Evolutionary conservation across 2,329 filamentous ascomycete species (phyloP), one percentile per base, ranked within the genome.

Genomic region (Gaeumannomyces tritici): DNA sequence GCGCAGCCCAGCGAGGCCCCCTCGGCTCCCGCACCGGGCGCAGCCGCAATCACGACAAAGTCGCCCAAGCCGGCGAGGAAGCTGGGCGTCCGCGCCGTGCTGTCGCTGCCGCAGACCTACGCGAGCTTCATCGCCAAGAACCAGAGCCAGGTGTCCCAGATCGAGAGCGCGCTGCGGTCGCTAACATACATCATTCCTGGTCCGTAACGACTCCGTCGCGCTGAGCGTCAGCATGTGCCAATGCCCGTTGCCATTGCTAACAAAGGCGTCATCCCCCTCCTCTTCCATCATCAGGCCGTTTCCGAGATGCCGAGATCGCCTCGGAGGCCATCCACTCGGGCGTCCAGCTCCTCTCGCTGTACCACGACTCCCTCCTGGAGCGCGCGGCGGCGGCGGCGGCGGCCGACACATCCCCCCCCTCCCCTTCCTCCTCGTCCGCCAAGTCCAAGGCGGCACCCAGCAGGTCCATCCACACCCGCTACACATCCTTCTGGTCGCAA

Each of bases 161-260:
- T 99, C 66, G 95, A 99, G 79, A 96, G 91, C 66, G 91, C 92
- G 18, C 79, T 99, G 71, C 87, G 95, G 54, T 96, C 92, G 31
- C 78, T 99, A 67, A 97, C 93, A 59, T 99, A 99, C 74, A 92
- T 99, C 67, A 95, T 98, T 60, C 95, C 93, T 63, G 93, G 89
- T 87, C 73, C 63, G 72, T 61, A 6, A 33, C 51, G n/a, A n/a
- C n/a, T n/a, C n/a, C n/a, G n/a, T n/a, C n/a, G n/a, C n/a, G n/a
- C n/a, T n/a, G n/a, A n/a, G n/a, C n/a, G n/a, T 18, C 13, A 33
- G n/a, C 6, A 29, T 51, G 21, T 24, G n/a, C 51, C 27, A 56
- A 27, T 61, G 27, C 12, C 31, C n/a, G n/a, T n/a, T 24, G n/a
- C 51, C 24, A 55, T 29, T 61, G 27, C 12, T 56, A 42, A 55